phyloP scores from a whole-genome alignment of 805 yeast species.

The Jamesozyma spencerorum region DNA sequence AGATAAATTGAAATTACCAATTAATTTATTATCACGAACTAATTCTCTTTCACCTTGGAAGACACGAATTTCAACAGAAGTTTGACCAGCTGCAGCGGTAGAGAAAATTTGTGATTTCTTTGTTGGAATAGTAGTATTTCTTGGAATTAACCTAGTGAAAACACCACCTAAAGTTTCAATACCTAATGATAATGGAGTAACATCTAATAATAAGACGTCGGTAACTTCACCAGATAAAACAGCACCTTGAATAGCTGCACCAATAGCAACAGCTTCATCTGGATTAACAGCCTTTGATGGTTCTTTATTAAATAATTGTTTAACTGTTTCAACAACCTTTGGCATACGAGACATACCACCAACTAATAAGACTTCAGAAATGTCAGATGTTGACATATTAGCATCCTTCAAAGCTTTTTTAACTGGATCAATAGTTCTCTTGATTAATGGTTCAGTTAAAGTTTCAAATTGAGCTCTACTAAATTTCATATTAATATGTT shows the following conservation, averaged over 20 bases:
- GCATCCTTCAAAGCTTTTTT: constrained; percentile 73
- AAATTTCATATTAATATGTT: constrained; percentile 56
- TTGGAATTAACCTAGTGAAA: constrained; percentile 77
- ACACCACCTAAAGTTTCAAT: constrained; percentile 98
- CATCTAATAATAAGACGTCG: constrained; percentile 83
- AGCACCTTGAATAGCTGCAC: constrained; percentile 98
- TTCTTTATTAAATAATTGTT: constrained; percentile 63
- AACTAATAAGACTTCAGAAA: constrained; percentile 68
- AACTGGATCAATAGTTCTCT: constrained; percentile 68
- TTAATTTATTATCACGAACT: constrained; percentile 93
- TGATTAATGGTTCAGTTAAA: constrained; percentile 58
- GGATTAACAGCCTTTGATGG: constrained; percentile 93
- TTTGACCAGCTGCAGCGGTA: constrained; percentile 93
- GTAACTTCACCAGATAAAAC: constrained; percentile 91
- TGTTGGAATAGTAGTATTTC: constrained; percentile 94
- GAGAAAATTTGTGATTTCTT: constrained; percentile 94
- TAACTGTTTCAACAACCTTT: constrained; percentile 61
- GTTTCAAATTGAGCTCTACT: constrained; percentile 67
- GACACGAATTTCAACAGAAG: constrained; percentile 93
- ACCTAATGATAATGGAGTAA: constrained; percentile 82
- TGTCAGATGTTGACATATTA: constrained; percentile 51
- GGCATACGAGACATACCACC: constrained; percentile 94
- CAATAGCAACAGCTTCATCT: constrained; percentile 88
- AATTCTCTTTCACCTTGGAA: constrained; percentile 99
- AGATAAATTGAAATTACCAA: constrained; percentile 90